Conservation (phyloP, 805 yeast genomes). For the Torulaspora quercuum region DNA sequence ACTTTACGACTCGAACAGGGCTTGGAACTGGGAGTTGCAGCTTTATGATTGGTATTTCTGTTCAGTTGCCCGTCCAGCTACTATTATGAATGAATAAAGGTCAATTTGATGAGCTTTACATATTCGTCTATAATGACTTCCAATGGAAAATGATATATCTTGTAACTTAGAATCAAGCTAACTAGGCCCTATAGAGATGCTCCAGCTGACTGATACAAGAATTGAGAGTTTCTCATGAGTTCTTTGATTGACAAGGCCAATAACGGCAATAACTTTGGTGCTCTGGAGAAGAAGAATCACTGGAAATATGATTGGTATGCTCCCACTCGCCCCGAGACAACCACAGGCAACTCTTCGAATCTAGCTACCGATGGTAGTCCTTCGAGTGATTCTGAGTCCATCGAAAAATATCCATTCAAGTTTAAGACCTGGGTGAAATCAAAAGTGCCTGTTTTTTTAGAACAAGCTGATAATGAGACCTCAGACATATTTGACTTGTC, state of each 20-base stretch:
- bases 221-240: constrained; percentile 11
- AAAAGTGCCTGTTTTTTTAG: constrained; percentile 12
- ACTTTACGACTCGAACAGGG: too few species aligned
- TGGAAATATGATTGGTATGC: constrained; percentile 37
- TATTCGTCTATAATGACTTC: too few species aligned
- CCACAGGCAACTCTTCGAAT: constrained; percentile 8
- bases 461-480: constrained; percentile 6
- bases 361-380: constrained; percentile 11
- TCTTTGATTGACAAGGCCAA: constrained; percentile 29
- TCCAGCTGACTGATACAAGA: background rate
- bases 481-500: constrained; percentile 14
- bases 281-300: constrained; percentile 19
- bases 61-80: too few species aligned
- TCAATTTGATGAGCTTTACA: constrained; percentile 5
- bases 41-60: too few species aligned
- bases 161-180: too few species aligned
- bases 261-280: constrained; percentile 18
- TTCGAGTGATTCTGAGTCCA: constrained; percentile 11
- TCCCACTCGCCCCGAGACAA: constrained; percentile 21
- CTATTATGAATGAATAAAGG: too few species aligned
- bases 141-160: too few species aligned
- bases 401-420: constrained; percentile 24
- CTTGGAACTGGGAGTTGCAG: too few species aligned
- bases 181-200: background rate
- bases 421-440: constrained; percentile 27